A percentile compares a stretch with the other conserved stretches of the same genome.
phyloP scores from a whole-genome alignment of 768 basidiomycete species.

The Tylopilus felleus region DNA sequence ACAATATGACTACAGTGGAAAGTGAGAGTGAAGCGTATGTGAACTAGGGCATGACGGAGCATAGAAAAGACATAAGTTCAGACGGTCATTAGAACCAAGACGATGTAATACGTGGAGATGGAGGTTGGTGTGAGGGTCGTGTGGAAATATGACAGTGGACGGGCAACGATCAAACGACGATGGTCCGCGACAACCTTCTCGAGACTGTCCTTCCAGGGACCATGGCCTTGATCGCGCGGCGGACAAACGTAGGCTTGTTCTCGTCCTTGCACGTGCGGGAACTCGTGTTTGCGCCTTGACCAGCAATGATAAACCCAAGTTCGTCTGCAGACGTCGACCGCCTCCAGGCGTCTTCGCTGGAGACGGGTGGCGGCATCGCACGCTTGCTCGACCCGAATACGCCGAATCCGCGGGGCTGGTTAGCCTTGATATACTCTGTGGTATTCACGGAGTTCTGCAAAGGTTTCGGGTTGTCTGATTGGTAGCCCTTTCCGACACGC shows the following conservation, averaged over 20 bases:
- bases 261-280: constrained; percentile 42
- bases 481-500: constrained; percentile 76
- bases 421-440: constrained; percentile 18
- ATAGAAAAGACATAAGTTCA: constrained; percentile 20
- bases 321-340: constrained; percentile 58
- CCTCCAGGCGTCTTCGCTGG: constrained; percentile 55
- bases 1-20: constrained; percentile 28
- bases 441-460: constrained; percentile 31
- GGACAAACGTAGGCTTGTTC: constrained; percentile 49
- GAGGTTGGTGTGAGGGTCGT: neutral
- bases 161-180: constrained; percentile 19
- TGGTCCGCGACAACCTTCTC: constrained; percentile 45
- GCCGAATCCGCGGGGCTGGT: constrained; percentile 25
- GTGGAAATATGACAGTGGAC: neutral
- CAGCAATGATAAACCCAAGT: constrained; percentile 50
- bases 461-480: constrained; percentile 59
- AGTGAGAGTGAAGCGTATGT: constrained; percentile 2
- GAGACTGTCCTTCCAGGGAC: constrained; percentile 60
- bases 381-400: constrained; percentile 39
- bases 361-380: constrained; percentile 69
- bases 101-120: neutral
- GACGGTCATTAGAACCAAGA: constrained; percentile 18
- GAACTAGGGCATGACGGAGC: constrained; percentile 2
- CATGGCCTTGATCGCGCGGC: constrained; percentile 74
- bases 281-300: constrained; percentile 23